Conservation (phyloP, 163 green algal species). For the Scenedesmus sp. region DNA sequence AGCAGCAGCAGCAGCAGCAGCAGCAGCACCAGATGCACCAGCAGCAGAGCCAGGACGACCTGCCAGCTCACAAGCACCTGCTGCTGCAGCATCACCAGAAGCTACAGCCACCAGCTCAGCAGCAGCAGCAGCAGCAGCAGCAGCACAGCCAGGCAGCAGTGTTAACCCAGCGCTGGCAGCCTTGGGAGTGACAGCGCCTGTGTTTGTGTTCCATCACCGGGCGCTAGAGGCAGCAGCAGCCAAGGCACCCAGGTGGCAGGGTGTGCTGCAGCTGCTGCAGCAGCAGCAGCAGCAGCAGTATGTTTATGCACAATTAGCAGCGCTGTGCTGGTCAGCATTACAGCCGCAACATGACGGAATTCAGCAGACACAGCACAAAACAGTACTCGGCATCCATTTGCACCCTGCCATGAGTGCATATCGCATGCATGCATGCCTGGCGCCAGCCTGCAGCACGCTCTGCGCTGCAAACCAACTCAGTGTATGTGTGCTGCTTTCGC, state of each 20-base stretch:
- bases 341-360: too few species aligned
- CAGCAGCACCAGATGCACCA: not conserved
- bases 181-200: not conserved
- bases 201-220: conserved; percentile 48
- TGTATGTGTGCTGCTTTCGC: not conserved
- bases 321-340: too few species aligned
- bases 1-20: conserved; percentile 4
- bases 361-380: too few species aligned
- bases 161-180: conserved; percentile 4
- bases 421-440: too few species aligned
- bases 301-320: too few species aligned
- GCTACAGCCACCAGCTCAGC: not conserved
- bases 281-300: too few species aligned
- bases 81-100: not conserved
- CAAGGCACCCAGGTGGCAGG: not conserved
- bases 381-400: too few species aligned
- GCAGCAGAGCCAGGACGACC: not conserved
- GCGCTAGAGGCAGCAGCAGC: conserved; percentile 45
- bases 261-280: not conserved
- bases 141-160: not conserved
- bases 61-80: not conserved
- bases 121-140: conserved; percentile 19
- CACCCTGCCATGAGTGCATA: too few species aligned
- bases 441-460: not conserved
- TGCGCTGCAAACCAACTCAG: not conserved